phyloP scores from a whole-genome alignment of 768 basidiomycete species.

The Mycena belliarum region DNA sequence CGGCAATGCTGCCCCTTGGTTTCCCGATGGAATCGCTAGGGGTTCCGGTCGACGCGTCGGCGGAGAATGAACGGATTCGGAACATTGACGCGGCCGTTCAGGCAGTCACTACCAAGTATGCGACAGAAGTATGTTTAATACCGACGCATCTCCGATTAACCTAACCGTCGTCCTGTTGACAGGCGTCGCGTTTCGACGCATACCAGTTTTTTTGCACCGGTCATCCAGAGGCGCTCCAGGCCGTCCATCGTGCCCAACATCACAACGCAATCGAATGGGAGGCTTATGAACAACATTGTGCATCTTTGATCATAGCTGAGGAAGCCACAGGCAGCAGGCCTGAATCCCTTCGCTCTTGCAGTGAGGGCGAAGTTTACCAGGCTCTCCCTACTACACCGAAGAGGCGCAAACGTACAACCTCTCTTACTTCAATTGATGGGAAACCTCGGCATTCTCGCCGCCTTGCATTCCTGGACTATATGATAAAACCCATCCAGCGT shows the following conservation, averaged over 20 bases:
- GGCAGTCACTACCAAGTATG: conserved; percentile 56
- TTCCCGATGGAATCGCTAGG: conserved; percentile 38
- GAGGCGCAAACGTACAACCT: conserved; percentile 43
- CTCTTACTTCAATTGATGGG: conserved; percentile 53
- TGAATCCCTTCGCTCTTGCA: conserved; percentile 23
- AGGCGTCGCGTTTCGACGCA: conserved; percentile 74
- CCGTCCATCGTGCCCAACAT: conserved; percentile 66
- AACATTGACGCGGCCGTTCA: conserved; percentile 48
- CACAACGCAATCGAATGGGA: conserved; percentile 78
- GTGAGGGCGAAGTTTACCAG: conserved; percentile 18
- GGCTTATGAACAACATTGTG: conserved; percentile 79
- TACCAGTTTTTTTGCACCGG: conserved; percentile 89
- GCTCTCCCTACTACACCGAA: conserved; percentile 11
- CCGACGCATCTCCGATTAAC: conserved; percentile 1
- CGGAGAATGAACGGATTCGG: conserved; percentile 24
- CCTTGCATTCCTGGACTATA: conserved; percentile 77
- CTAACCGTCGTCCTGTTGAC: conserved; percentile 9
- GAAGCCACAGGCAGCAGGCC: conserved; percentile 23
- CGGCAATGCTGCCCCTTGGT: conserved; percentile 52
- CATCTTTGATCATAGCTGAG: conserved; percentile 45
- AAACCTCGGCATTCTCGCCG: conserved; percentile 39
- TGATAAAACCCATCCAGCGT: conserved; percentile 96
- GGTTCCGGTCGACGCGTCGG: conserved; percentile 11
- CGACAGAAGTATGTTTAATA: conserved; percentile 47
- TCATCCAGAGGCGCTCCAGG: conserved; percentile 78